Evolutionary conservation across 2,329 filamentous ascomycete species (phyloP).

Genomic region (Hypomyces rosellus): DNA sequence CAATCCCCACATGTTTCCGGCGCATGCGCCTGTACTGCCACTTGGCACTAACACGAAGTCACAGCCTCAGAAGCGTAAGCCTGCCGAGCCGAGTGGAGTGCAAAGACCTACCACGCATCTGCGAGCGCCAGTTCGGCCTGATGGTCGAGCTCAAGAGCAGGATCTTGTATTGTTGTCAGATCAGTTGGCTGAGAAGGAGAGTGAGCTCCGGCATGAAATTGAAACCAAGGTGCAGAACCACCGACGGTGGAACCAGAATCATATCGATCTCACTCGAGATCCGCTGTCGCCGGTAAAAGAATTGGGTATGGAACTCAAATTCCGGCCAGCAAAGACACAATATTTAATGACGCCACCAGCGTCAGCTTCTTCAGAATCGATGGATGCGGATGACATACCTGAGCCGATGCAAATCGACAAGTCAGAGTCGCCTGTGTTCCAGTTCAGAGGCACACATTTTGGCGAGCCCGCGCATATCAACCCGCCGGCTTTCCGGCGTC

Average conservation of each 20-base stretch:
- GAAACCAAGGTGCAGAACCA: conserved; percentile 84
- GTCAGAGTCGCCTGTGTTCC: conserved; percentile 32
- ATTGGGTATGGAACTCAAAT: conserved; percentile 53
- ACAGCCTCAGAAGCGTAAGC: conserved; percentile 66
- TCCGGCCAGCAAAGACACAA: conserved; percentile 66
- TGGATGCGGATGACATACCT: conserved; percentile 46
- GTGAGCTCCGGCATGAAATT: conserved; percentile 73
- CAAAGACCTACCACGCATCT: conserved; percentile 59
- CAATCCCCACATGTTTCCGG: not conserved
- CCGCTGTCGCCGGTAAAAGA: conserved; percentile 76
- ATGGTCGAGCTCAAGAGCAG: conserved; percentile 66
- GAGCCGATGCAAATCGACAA: conserved; percentile 37
- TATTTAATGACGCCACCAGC: conserved; percentile 62
- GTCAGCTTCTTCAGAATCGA: conserved; percentile 47
- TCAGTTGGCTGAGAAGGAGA: conserved; percentile 72
- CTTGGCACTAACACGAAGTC: conserved; percentile 30
- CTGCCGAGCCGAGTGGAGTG: conserved; percentile 51
- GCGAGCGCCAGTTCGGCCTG: conserved; percentile 62
- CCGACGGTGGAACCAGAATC: conserved; percentile 83
- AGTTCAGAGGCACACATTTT: conserved; percentile 35
- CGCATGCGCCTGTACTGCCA: not conserved
- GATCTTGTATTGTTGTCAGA: conserved; percentile 75
- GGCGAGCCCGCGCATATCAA: conserved; percentile 34
- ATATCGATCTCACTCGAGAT: conserved; percentile 79
- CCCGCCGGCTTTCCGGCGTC: conserved; percentile 69